Percentiles rank a stretch among this genome's conserved stretches.
Conservation (phyloP, 2,329 filamentous ascomycete species). For the Monosporascus sp. region DNA sequence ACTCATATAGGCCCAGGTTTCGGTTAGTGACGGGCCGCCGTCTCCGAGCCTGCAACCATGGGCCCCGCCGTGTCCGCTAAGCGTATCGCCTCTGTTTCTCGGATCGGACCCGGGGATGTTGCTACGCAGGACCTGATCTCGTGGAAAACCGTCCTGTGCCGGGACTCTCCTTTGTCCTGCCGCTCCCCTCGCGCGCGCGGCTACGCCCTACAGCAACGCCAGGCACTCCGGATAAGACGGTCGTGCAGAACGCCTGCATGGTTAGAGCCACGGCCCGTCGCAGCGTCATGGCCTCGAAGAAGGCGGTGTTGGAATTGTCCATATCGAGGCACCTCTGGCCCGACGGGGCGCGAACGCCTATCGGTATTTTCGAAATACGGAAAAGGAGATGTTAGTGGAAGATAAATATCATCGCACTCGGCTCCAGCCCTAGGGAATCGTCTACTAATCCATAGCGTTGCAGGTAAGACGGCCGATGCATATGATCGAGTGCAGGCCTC, state of each 20-base stretch:
- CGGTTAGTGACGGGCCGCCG: conserved; percentile 16
- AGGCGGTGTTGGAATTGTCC: conserved; percentile 22
- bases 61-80: conserved; percentile 13
- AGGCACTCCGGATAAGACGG: neutral
- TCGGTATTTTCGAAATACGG: too few species aligned
- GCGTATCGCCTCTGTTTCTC: neutral
- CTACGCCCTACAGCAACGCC: conserved; percentile 1
- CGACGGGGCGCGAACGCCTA: neutral
- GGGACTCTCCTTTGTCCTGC: conserved; percentile 15
- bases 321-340: conserved; percentile 22
- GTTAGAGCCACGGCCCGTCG: conserved; percentile 12
- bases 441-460: too few species aligned
- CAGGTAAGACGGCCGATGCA: too few species aligned
- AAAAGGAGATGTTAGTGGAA: too few species aligned
- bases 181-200: conserved; percentile 11
- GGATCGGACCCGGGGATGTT: neutral
- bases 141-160: conserved; percentile 20
- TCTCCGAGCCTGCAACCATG: conserved; percentile 13
- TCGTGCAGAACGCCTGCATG: conserved; percentile 18
- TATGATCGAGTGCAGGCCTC: too few species aligned
- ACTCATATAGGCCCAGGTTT: conserved; percentile 13
- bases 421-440: too few species aligned
- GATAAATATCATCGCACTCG: too few species aligned
- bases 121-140: conserved; percentile 17
- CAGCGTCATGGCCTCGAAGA: conserved; percentile 18